Evolutionary conservation across 192 early-diverging fungal genomes (phyloP).

Genomic region (Coemansia sp.): DNA sequence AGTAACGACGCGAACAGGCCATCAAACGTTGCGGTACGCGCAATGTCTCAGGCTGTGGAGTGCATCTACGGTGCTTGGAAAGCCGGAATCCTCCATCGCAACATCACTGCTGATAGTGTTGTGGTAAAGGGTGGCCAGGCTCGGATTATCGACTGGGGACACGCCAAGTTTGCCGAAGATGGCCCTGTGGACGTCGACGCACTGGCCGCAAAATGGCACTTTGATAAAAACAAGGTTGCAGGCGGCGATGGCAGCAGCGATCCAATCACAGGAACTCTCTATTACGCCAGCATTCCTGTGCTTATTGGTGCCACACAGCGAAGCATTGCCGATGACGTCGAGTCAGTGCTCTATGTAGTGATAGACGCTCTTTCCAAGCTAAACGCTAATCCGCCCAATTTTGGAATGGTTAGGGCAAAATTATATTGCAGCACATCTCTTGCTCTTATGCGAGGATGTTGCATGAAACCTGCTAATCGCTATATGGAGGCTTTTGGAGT

Average conservation of each 20-base stretch:
- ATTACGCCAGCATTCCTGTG: no score
- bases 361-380: no score
- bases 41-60: neutral
- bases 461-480: neutral
- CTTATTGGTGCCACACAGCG: no score
- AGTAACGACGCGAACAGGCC: no score
- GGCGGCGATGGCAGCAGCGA: neutral
- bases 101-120: neutral
- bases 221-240: neutral
- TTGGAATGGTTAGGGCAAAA: no score
- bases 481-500: neutral
- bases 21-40: neutral
- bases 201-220: neutral
- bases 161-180: neutral
- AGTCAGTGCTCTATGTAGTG: no score
- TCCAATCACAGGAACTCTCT: neutral
- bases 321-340: no score
- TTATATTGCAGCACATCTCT: no score
- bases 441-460: neutral
- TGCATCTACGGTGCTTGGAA: neutral
- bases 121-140: neutral
- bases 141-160: neutral
- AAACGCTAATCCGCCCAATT: no score
- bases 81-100: conserved; percentile 2
- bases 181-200: neutral